Evolutionary conservation across 345 rosid species (phyloP), one percentile per base, ranked within the genome.

Genomic region (Bruguiera gymnorhiza): DNA sequence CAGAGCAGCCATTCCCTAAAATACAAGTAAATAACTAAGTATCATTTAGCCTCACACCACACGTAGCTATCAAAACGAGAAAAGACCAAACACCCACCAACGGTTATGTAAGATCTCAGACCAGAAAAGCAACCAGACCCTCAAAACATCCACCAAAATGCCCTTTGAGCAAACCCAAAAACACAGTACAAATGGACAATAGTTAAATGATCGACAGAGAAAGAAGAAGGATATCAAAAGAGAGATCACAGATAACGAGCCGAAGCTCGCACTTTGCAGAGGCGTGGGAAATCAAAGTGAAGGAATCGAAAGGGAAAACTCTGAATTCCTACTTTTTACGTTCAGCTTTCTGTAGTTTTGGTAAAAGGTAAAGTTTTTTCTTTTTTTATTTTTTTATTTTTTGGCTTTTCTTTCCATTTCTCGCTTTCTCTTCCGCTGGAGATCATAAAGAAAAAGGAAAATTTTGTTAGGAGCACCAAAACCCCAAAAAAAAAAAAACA

Each of bases 351-450:
- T 73, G 78, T 68, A 66, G 89, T 21, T 75, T 84, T 75, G 88
- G 88, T 84, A 79, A 83, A 82, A 83, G 93, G 83, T 83, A 81
- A 86, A 88, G 87, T 71, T 71, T 30, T 65, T 43, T 43, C 65
- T 32, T 20, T 55, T 70, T 65, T 52, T 63, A 15, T 51, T 50
- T 73, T 16, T 29, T 6, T 20, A 8, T 50, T 73, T 16, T 29
- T 6, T 20, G 11, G 37, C 66, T 37, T 62, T 6, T 29, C 60
- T 43, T 56, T 27, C 68, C 53, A 62, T 21, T 61, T 53, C 54
- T 60, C 13, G 26, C 56, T 62, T 76, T 70, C 69, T 32, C 72
- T 70, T 53, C 61, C 70, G 56, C 71, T 82, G 71, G 68, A 71
- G 66, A 72, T 48, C 37, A 69, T 27, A 64, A 68, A 63, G 4